Conservation (phyloP, 495 filamentous ascomycete species). For the Immersiella caudata region DNA sequence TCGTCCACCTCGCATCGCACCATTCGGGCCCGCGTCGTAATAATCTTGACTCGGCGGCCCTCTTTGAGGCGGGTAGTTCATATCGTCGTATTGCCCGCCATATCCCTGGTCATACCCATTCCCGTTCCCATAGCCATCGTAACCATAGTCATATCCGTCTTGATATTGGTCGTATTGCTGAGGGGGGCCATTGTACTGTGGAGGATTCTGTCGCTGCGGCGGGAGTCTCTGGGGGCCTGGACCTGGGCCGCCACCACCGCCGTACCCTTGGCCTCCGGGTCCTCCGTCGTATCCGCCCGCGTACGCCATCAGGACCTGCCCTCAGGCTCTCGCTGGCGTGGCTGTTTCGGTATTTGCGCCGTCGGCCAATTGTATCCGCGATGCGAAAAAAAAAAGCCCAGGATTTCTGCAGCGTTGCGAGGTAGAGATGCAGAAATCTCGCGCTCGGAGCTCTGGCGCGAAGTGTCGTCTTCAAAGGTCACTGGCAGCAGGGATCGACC, state of each 20-base stretch:
- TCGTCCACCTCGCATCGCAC: slow-evolving; percentile 20
- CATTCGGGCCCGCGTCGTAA: slow-evolving; percentile 47
- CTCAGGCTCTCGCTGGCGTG: slow-evolving; percentile 1
- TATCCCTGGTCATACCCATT: slow-evolving; percentile 46
- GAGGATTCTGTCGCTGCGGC: slow-evolving; percentile 43
- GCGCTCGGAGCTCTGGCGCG: not conserved
- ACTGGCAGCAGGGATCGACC: slow-evolving; percentile 15
- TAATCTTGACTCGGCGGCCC: slow-evolving; percentile 56
- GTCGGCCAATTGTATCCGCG: not conserved
- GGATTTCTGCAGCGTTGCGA: not conserved
- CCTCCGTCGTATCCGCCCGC: slow-evolving; percentile 50
- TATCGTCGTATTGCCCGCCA: slow-evolving; percentile 54
- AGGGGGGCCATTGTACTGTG: slow-evolving; percentile 53
- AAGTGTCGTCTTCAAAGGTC: slow-evolving; percentile 10
- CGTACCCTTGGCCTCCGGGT: slow-evolving; percentile 45
- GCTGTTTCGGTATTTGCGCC: not conserved
- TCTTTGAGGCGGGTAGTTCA: slow-evolving; percentile 50
- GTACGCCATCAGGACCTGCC: slow-evolving; percentile 46
- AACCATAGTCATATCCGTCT: slow-evolving; percentile 57
- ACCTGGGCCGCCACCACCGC: slow-evolving; percentile 32
- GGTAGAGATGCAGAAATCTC: not conserved
- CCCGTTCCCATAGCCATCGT: slow-evolving; percentile 51
- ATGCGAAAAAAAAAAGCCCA: not conserved
- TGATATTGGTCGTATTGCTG: slow-evolving; percentile 54
- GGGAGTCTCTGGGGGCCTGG: slow-evolving; percentile 53